Conservation (phyloP, 495 filamentous ascomycete species). For the Penicillium angulare region DNA sequence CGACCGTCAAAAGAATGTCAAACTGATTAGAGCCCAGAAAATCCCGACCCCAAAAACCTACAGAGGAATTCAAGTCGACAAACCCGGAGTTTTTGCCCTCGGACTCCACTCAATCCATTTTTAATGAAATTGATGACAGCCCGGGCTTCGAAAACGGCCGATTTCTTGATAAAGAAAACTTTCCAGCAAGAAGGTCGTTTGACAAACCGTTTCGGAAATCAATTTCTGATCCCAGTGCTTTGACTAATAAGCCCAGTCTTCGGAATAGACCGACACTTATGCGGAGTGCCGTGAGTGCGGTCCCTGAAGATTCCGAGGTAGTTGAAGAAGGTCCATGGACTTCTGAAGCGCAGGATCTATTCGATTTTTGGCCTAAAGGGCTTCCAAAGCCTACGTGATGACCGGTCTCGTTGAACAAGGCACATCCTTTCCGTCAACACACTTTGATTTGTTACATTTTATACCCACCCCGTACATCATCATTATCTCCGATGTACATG, state of each 20-base stretch:
- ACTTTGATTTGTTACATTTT: background rate
- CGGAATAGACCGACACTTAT: slow-evolving; percentile 12
- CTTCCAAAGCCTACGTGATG: slow-evolving; percentile 33
- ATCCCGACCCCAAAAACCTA: background rate
- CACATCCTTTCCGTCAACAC: background rate
- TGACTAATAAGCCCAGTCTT: slow-evolving; percentile 15
- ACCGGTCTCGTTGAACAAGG: background rate
- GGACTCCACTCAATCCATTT: slow-evolving; percentile 28
- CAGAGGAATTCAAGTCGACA: slow-evolving; percentile 2
- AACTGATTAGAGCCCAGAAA: slow-evolving; percentile 21
- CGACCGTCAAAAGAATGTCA: background rate
- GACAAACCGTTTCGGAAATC: slow-evolving; percentile 36
- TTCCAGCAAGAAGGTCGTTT: slow-evolving; percentile 8
- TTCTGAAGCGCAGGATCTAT: slow-evolving; percentile 57
- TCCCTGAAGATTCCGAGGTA: slow-evolving; percentile 6
- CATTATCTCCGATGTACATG: slow-evolving; percentile 2
- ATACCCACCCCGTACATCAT: slow-evolving; percentile 3
- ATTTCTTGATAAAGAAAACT: background rate
- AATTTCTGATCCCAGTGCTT: slow-evolving; percentile 33
- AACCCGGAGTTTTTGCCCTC: slow-evolving; percentile 29
- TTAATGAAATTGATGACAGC: slow-evolving; percentile 29
- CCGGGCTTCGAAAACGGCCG: background rate
- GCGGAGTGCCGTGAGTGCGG: slow-evolving; percentile 19
- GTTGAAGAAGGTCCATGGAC: slow-evolving; percentile 52
- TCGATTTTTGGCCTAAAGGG: slow-evolving; percentile 53